Evolutionary conservation across 1,284 basidiomycete genomes (phyloP), one percentile per base, ranked within the genome.

Genomic region (Moesziomyces parantarcticus): DNA sequence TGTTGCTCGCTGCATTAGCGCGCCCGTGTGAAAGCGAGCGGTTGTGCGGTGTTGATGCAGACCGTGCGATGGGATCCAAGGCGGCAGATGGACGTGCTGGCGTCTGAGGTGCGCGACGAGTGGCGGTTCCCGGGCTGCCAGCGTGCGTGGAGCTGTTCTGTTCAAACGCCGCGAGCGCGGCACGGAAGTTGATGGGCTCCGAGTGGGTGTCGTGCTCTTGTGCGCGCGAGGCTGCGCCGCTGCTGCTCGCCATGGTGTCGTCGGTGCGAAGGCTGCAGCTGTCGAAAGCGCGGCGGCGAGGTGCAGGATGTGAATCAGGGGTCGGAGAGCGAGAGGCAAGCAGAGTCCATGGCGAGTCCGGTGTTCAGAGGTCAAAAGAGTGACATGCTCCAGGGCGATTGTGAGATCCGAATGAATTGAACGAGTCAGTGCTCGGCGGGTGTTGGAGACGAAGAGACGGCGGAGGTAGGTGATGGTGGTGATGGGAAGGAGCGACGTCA

Each of bases 81-180:
- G 26, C 54, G 7, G 57, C 58, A 16, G 61, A 42, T 7, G 61
- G 50, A 3, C 58, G 58, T n/a, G 58, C 53, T 1, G 67, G 58
- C 18, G 67, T 64, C 34, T 52, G 56, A 6, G 58, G 57, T 25
- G 57, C n/a, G 16, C 32, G 57, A 34, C 50, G 29, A 7, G 20
- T 11, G 6, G 10, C 39, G 0, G 48, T 9, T 3, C 10, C 8
- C 20, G 58, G 7, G 16, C 48, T 25, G 21, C 40, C 4, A 9
- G 40, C 8, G 14, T 52, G 44, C 16, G 44, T 14, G 34, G 36
- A 18, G 34, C 40, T 50, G 32, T 62, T 57, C 4, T 53, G 29
- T 23, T 73, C 57, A 44, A 73, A 73, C 9, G 70, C 70, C 9
- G 70, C 70, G 21, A 67, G 61, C 2, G 70, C 70, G 3, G 70